Conservation (phyloP, 805 yeast species). For the Metschnikowia lunata region DNA sequence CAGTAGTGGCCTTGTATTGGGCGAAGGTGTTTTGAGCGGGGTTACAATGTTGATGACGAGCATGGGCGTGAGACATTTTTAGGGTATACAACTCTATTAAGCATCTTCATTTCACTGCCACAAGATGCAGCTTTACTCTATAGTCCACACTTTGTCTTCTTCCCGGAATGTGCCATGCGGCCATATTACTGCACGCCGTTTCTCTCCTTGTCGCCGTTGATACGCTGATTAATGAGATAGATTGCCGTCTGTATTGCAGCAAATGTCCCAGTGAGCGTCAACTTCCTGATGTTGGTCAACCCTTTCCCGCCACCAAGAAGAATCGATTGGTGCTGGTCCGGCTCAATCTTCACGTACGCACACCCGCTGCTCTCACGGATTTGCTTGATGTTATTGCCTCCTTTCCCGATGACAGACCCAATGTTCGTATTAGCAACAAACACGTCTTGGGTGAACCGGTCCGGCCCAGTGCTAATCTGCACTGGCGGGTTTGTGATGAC, state of each 20-base stretch:
- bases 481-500: constrained; percentile 39
- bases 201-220: constrained; percentile 60
- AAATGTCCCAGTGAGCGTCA: constrained; percentile 64
- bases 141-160: too few species aligned
- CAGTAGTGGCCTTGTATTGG: constrained; percentile 87
- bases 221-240: constrained; percentile 64
- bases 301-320: constrained; percentile 44
- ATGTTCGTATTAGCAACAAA: constrained; percentile 74
- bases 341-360: constrained; percentile 67
- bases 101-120: too few species aligned
- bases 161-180: too few species aligned
- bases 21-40: constrained; percentile 89
- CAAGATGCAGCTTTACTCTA: too few species aligned
- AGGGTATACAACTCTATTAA: neutral
- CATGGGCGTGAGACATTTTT: constrained; percentile 38
- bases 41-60: constrained; percentile 75
- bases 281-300: constrained; percentile 45
- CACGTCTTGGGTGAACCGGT: constrained; percentile 61
- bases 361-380: constrained; percentile 70
- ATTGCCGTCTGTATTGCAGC: constrained; percentile 70
- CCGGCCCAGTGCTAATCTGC: constrained; percentile 34
- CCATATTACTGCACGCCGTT: constrained; percentile 20
- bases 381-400: constrained; percentile 77
- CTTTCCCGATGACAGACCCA: constrained; percentile 82
- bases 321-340: constrained; percentile 49